Conservation (phyloP, 176 grass and related monocot species). For the Carex myosuroides region DNA sequence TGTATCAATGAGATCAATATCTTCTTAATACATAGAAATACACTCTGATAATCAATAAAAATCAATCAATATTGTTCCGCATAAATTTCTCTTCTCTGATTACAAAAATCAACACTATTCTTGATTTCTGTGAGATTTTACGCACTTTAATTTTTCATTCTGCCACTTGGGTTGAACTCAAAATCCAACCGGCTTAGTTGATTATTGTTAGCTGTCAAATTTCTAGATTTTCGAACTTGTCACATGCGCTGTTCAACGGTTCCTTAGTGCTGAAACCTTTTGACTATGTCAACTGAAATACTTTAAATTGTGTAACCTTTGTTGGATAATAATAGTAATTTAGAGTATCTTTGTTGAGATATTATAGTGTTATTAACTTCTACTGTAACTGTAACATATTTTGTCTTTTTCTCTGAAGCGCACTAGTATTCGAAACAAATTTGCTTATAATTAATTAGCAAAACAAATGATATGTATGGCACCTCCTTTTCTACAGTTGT, state of each 20-base stretch:
- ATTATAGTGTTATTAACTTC: background rate
- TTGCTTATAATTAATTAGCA: background rate
- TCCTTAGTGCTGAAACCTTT: background rate
- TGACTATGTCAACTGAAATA: background rate
- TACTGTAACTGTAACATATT: too few species aligned
- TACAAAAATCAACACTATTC: too few species aligned
- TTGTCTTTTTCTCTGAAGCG: background rate
- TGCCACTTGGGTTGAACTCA: background rate
- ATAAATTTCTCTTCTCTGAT: too few species aligned
- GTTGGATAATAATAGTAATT: too few species aligned
- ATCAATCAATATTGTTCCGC: too few species aligned
- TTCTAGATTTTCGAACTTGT: background rate
- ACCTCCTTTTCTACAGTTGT: background rate
- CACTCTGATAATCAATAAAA: too few species aligned
- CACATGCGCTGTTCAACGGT: background rate
- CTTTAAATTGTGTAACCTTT: background rate
- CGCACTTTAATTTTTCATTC: background rate
- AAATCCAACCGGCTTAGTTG: background rate
- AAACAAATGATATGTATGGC: background rate
- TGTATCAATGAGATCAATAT: too few species aligned
- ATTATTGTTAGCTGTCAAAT: background rate
- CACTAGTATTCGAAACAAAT: background rate
- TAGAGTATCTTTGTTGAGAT: background rate
- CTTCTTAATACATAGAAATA: too few species aligned
- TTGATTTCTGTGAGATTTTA: background rate